These are phyloP conservation scores for Stromatinia cepivora DNA, from an alignment of 2,329 filamentous ascomycete genomes.

Conservation along the genomic window DNA sequence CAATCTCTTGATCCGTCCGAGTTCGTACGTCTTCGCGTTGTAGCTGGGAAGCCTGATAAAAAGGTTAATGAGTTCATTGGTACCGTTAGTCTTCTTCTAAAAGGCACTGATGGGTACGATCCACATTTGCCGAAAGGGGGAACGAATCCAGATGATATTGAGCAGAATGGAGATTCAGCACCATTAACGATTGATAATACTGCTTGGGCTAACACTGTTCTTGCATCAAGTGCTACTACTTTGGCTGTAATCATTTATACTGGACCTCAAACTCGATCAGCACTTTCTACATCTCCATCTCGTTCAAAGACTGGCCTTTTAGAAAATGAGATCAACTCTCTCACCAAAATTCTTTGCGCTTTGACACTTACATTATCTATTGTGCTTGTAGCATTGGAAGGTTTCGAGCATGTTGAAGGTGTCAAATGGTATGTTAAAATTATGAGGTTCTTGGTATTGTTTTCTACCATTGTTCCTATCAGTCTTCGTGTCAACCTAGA, in stretches of 20 bases:
- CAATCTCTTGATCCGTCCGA: conserved; percentile 75
- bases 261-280: conserved; percentile 88
- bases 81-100: conserved; percentile 73
- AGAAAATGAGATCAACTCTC: conserved; percentile 93
- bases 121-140: conserved; percentile 41
- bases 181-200: conserved; percentile 94
- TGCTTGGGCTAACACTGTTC: conserved; percentile 96
- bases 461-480: conserved; percentile 99
- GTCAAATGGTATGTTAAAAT: conserved; percentile 92
- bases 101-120: conserved; percentile 51
- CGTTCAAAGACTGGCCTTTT: conserved; percentile 91
- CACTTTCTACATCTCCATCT: conserved; percentile 86
- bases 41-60: conserved; percentile 85
- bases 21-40: conserved; percentile 68
- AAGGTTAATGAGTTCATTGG: conserved; percentile 95
- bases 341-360: conserved; percentile 93
- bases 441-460: conserved; percentile 95
- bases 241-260: conserved; percentile 93
- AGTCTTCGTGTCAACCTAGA: conserved; percentile 95
- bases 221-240: conserved; percentile 87
- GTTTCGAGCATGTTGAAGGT: conserved; percentile 67
- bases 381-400: conserved; percentile 82
- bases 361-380: conserved; percentile 85
- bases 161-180: conserved; percentile 54
- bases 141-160: conserved; percentile 34